A percentile compares a stretch with the other conserved stretches of the same genome.
These are phyloP conservation scores for Yarrowia sp. DNA, from an alignment of 805 yeast genomes.

Conservation along the genomic window DNA sequence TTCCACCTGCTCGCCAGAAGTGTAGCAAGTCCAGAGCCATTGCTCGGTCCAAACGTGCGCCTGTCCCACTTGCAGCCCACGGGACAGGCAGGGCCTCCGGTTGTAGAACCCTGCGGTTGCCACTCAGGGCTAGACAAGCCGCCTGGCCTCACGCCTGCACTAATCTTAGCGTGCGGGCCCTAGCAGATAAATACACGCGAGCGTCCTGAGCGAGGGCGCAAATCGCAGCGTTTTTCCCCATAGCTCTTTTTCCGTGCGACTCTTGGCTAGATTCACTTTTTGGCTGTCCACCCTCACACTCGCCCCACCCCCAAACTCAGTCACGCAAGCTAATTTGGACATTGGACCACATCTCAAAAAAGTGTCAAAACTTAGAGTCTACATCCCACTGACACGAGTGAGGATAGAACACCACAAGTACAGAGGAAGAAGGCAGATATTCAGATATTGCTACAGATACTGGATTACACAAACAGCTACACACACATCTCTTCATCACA, in stretches of 20 bases:
- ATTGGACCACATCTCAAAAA: conserved; percentile 38
- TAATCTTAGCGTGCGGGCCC: conserved; percentile 10
- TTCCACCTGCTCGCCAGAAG: too few relatives aligned
- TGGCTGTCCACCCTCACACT: background rate
- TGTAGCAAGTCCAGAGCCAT: too few relatives aligned
- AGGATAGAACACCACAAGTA: background rate
- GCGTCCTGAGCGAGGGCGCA: too few relatives aligned
- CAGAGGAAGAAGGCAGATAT: background rate
- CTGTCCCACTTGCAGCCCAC: background rate
- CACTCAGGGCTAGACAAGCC: conserved; percentile 18
- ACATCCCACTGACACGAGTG: conserved; percentile 34
- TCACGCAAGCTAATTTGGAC: conserved; percentile 35
- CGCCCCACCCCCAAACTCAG: conserved; percentile 36
- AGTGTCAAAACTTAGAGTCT: conserved; percentile 36
- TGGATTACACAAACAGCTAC: background rate
- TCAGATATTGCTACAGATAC: background rate
- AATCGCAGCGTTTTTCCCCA: too few relatives aligned
- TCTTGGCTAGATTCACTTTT: too few relatives aligned
- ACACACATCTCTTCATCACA: background rate
- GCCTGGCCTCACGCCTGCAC: conserved; percentile 27
- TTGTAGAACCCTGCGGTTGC: background rate
- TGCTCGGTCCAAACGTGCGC: too few relatives aligned
- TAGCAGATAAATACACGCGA: conserved; percentile 1
- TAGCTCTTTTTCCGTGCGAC: too few relatives aligned
- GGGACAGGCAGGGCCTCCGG: background rate